A percentile compares a stretch with the other conserved stretches of the same genome.
Evolutionary conservation across 2,329 filamentous ascomycete species (phyloP).

Genomic region (Esteya vermicola): DNA sequence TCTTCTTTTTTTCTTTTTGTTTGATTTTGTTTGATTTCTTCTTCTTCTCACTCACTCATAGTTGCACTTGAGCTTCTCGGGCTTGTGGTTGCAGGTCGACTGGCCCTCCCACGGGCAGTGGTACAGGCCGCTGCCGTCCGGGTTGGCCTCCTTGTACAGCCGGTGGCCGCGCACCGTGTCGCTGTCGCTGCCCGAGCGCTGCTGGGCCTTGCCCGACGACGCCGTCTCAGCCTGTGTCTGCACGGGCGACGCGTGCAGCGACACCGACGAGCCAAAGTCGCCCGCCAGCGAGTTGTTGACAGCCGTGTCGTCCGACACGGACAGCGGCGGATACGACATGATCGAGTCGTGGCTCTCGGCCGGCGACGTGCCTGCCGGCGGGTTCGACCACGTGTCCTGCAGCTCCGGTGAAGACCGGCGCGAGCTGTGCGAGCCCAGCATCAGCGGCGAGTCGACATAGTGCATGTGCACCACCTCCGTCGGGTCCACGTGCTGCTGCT

Average conservation of each 20-base stretch:
- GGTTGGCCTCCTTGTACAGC: constrained; percentile 53
- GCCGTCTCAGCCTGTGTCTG: too few relatives aligned
- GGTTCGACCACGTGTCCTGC: constrained; percentile 32
- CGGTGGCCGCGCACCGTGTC: constrained; percentile 51
- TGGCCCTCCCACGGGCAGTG: constrained; percentile 80
- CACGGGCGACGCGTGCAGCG: too few relatives aligned
- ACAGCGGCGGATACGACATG: constrained; percentile 2
- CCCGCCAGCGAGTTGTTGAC: constrained; percentile 15
- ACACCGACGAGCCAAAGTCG: constrained; percentile 23
- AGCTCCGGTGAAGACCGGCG: constrained; percentile 32
- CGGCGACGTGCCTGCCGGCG: constrained; percentile 25
- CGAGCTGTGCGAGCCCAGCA: constrained; percentile 39
- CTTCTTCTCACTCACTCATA: constrained; percentile 81
- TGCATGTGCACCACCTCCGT: constrained; percentile 31
- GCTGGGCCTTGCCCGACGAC: too few relatives aligned
- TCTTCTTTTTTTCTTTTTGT: too few relatives aligned
- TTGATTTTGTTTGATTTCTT: too few relatives aligned
- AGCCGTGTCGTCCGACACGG: not conserved
- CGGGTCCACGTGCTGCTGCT: constrained; percentile 38
- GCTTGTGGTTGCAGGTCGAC: constrained; percentile 66
- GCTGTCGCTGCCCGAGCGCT: constrained; percentile 35
- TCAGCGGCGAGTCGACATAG: constrained; percentile 37
- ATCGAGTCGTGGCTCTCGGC: constrained; percentile 33
- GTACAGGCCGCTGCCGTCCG: constrained; percentile 65
- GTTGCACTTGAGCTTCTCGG: constrained; percentile 96